Conservation (phyloP, 2,329 filamentous ascomycete species). For the Aspergillus jensenii region DNA sequence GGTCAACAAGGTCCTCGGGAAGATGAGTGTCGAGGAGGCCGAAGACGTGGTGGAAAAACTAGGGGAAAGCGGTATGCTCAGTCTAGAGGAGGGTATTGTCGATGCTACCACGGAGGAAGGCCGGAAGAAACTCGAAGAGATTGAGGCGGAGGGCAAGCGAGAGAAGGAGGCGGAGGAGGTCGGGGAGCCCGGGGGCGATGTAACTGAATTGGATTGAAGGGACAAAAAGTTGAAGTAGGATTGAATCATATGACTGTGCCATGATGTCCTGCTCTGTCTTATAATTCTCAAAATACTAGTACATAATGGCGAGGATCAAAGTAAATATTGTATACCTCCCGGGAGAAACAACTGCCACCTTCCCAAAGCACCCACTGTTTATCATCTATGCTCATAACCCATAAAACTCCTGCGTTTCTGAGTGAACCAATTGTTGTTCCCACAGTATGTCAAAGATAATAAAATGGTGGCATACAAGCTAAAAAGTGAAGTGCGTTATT, state of each 20-base stretch:
- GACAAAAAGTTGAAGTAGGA: neutral
- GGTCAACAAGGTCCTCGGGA: constrained; percentile 82
- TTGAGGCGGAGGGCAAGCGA: constrained; percentile 59
- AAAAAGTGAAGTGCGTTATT: constrained; percentile 14
- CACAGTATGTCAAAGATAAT: neutral
- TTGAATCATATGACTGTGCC: neutral
- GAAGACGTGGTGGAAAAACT: constrained; percentile 81
- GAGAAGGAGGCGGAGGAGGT: constrained; percentile 49
- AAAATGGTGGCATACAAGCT: constrained; percentile 1
- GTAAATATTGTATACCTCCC: neutral
- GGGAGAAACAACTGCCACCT: neutral
- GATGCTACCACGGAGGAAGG: constrained; percentile 91
- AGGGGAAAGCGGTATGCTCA: constrained; percentile 82
- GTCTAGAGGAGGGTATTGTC: constrained; percentile 88
- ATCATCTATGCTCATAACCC: neutral
- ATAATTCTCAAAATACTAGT: neutral
- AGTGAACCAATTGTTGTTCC: neutral
- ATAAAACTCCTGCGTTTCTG: neutral
- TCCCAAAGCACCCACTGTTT: neutral
- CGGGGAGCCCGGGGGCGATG: constrained; percentile 52
- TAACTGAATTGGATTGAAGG: constrained; percentile 39
- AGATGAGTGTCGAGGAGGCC: constrained; percentile 84
- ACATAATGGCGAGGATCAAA: neutral
- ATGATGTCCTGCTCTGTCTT: neutral
- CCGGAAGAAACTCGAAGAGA: constrained; percentile 71